A percentile compares a stretch with the other conserved stretches of the same genome.
These are phyloP conservation scores for Cyberlindnera petersonii DNA, from an alignment of 805 yeast genomes.

Conservation along the genomic window DNA sequence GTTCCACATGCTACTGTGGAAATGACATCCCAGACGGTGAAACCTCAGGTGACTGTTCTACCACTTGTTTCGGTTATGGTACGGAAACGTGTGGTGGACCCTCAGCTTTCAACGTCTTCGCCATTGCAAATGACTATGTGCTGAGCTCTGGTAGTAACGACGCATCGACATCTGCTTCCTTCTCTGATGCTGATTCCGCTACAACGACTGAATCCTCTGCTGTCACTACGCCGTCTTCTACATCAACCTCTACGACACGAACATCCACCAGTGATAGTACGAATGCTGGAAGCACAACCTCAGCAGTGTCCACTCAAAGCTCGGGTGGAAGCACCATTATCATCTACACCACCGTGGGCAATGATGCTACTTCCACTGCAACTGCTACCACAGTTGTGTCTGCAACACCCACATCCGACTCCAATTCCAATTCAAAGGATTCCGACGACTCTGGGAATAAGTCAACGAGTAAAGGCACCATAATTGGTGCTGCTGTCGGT, in stretches of 20 bases:
- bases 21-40: conserved; percentile 37
- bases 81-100: conserved; percentile 62
- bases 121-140: conserved; percentile 6
- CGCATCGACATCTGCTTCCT: not conserved
- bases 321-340: conserved; percentile 20
- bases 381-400: conserved; percentile 11
- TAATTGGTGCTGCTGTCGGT: conserved; percentile 58
- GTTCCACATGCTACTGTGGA: conserved; percentile 60
- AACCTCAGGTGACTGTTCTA: conserved; percentile 33
- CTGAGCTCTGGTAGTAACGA: conserved; percentile 4
- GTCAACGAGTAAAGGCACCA: conserved; percentile 18
- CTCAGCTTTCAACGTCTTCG: conserved; percentile 41
- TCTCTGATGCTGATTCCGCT: conserved; percentile 4
- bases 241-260: conserved; percentile 20
- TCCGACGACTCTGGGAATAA: too few relatives aligned
- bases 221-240: conserved; percentile 14
- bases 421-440: conserved; percentile 7
- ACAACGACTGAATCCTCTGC: conserved; percentile 14
- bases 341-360: conserved; percentile 22
- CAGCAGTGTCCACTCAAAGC: conserved; percentile 23
- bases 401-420: conserved; percentile 12
- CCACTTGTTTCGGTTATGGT: conserved; percentile 54
- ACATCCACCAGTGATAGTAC: conserved; percentile 24
- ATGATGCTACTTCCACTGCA: conserved; percentile 15
- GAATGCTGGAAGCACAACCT: conserved; percentile 10